phyloP scores from a whole-genome alignment of 1,284 basidiomycete species.

The Ustilago sp. region DNA sequence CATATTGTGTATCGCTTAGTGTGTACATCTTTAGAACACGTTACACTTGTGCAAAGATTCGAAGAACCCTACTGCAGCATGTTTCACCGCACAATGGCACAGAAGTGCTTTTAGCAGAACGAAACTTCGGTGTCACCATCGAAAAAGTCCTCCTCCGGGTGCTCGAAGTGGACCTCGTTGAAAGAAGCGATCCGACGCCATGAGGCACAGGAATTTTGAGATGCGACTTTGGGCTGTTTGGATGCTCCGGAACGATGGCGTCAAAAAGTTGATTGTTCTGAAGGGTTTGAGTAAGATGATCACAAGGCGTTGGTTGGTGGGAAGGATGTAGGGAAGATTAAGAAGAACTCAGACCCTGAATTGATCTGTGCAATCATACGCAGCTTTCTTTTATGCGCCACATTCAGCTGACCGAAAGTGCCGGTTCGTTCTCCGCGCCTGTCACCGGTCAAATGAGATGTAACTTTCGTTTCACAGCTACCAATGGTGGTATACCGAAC shows the following conservation, averaged over 20 bases:
- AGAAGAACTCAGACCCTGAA: neutral
- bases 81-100: neutral
- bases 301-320: neutral
- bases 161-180: constrained; percentile 70
- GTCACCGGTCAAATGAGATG: neutral
- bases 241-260: too few relatives aligned
- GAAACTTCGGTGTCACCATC: neutral
- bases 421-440: neutral
- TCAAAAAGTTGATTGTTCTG: too few relatives aligned
- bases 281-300: neutral
- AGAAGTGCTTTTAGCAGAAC: too few relatives aligned
- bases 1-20: neutral
- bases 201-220: constrained; percentile 70
- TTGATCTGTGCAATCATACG: neutral
- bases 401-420: neutral
- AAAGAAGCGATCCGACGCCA: constrained; percentile 71
- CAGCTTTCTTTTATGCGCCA: neutral
- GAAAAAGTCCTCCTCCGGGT: constrained; percentile 11
- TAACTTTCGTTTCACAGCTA: neutral
- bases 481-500: neutral
- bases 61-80: neutral
- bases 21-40: neutral
- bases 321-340: neutral
- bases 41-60: neutral
- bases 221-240: neutral